Evolutionary conservation across 305 asterid genomes (phyloP).

Genomic region (Fraxinus paxiana): DNA sequence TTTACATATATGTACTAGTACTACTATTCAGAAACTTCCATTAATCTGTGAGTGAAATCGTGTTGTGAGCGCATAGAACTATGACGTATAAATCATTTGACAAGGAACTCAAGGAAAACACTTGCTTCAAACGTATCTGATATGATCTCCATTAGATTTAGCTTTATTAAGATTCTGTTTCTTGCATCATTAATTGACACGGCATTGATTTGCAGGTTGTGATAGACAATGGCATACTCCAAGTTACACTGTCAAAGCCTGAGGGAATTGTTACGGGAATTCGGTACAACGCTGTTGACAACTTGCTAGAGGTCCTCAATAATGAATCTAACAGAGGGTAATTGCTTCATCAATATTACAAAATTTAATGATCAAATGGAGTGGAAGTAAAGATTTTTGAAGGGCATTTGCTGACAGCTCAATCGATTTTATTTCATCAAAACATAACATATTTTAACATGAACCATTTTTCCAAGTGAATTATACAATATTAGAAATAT

Average conservation of each 20-base stretch:
- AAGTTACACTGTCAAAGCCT: conserved; percentile 77
- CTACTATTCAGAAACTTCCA: not conserved
- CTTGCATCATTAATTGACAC: not conserved
- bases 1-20: not conserved
- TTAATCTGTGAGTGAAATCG: not conserved
- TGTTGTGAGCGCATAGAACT: not conserved
- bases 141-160: not conserved
- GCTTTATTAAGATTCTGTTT: not conserved
- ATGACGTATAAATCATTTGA: not conserved
- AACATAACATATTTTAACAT: not conserved
- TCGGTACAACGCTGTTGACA: conserved; percentile 64
- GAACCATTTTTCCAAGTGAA: not conserved
- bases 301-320: conserved; percentile 76
- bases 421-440: not conserved
- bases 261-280: conserved; percentile 83
- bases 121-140: not conserved
- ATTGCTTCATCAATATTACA: not conserved
- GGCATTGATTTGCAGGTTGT: conserved; percentile 53
- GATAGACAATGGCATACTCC: conserved; percentile 78
- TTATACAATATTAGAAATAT: not conserved
- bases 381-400: not conserved
- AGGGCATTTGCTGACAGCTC: not conserved
- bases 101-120: not conserved
- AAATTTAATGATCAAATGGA: not conserved
- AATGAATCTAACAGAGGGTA: conserved; percentile 83